phyloP scores from a whole-genome alignment of 805 yeast genomes.

The Wickerhamiella siamensis region DNA sequence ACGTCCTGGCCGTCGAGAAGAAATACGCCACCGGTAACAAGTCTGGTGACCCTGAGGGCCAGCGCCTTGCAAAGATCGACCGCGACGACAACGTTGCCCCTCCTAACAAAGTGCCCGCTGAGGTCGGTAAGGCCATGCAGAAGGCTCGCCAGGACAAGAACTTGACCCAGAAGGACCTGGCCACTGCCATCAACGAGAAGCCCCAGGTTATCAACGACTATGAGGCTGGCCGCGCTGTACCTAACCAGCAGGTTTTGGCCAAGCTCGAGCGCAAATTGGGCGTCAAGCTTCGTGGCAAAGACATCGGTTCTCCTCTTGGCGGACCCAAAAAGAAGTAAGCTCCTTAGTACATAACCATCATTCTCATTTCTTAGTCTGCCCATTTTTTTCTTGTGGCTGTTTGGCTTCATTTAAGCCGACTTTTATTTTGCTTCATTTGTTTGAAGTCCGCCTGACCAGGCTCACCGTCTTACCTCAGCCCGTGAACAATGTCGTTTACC shows the following conservation, averaged over 20 bases:
- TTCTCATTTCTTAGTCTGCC: not conserved
- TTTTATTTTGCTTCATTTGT: no score
- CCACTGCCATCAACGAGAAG: slow-evolving; percentile 89
- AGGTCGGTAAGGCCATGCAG: slow-evolving; percentile 78
- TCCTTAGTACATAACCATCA: no score
- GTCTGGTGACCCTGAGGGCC: slow-evolving; percentile 69
- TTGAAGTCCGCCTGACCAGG: no score
- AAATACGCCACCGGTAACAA: slow-evolving; percentile 64
- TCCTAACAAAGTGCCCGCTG: slow-evolving; percentile 70
- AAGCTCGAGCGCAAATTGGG: slow-evolving; percentile 91
- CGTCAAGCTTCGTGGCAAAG: slow-evolving; percentile 89
- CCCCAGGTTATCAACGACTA: slow-evolving; percentile 91
- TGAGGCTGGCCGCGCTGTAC: slow-evolving; percentile 92
- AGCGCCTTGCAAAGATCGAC: slow-evolving; percentile 84
- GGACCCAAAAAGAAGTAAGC: slow-evolving; percentile 30
- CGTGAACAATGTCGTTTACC: slow-evolving; percentile 2
- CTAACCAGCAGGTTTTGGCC: slow-evolving; percentile 86
- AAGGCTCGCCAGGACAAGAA: slow-evolving; percentile 78
- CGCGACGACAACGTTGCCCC: slow-evolving; percentile 87
- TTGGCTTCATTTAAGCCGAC: no score
- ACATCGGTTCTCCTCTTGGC: slow-evolving; percentile 74
- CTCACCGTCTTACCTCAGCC: not conserved
- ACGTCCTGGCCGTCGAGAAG: slow-evolving; percentile 82
- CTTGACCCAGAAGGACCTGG: slow-evolving; percentile 89
- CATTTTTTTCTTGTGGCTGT: not conserved